Evolutionary conservation across 495 filamentous ascomycete species (phyloP).

Genomic region (Lindgomyces ingoldianus): DNA sequence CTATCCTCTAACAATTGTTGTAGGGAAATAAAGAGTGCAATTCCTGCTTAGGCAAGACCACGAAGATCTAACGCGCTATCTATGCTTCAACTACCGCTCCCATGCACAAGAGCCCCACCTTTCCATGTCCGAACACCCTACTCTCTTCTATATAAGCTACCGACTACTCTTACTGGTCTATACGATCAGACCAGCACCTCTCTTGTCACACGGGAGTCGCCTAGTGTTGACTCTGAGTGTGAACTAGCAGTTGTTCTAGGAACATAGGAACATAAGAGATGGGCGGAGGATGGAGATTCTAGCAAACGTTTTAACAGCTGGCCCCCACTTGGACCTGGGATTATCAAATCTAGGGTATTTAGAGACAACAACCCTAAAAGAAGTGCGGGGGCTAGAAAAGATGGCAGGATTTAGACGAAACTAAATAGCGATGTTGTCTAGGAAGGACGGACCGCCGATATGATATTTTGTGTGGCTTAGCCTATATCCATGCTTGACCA

Average conservation of each 20-base stretch:
- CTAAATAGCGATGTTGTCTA: slow-evolving; percentile 52
- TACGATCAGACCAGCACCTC: no score
- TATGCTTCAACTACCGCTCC: slow-evolving; percentile 79
- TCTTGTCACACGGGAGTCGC: slow-evolving; percentile 57
- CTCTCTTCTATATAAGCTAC: slow-evolving; percentile 83
- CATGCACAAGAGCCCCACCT: slow-evolving; percentile 78
- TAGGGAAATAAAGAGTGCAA: no score
- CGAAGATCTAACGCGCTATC: slow-evolving; percentile 58
- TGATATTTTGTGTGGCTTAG: slow-evolving; percentile 77
- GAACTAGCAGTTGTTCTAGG: not conserved
- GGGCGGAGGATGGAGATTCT: not conserved
- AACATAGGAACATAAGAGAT: no score
- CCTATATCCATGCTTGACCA: slow-evolving; percentile 74
- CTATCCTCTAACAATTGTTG: no score
- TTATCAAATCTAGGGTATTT: slow-evolving; percentile 47
- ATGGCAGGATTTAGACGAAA: not conserved
- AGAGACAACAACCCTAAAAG: not conserved
- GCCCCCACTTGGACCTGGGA: not conserved
- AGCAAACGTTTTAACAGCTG: not conserved
- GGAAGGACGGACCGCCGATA: slow-evolving; percentile 72
- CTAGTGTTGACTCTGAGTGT: slow-evolving; percentile 83
- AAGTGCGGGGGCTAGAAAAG: not conserved
- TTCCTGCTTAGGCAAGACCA: not conserved
- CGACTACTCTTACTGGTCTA: slow-evolving; percentile 35
- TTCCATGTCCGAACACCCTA: slow-evolving; percentile 72